Evolutionary conservation across 192 early-diverging fungal genomes (phyloP).

Genomic region (Dispira parvispora): DNA sequence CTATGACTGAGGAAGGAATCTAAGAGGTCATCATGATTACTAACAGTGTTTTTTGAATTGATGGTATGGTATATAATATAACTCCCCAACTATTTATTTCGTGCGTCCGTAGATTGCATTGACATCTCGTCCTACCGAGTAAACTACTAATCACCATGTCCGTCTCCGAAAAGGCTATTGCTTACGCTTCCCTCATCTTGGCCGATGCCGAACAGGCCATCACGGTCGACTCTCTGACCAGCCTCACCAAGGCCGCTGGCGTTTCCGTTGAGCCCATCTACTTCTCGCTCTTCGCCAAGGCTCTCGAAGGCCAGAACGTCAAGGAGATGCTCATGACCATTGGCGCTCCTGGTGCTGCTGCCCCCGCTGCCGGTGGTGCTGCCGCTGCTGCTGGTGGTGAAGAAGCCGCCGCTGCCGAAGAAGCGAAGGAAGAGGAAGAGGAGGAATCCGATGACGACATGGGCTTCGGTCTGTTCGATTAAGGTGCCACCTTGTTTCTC

Average conservation of each 20-base stretch:
- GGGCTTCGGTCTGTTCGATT: constrained; percentile 60
- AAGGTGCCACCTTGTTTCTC: constrained; percentile 10
- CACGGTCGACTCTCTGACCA: constrained; percentile 89
- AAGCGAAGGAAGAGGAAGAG: constrained; percentile 43
- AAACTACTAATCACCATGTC: constrained; percentile 23
- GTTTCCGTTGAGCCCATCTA: constrained; percentile 86
- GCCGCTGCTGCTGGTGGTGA: constrained; percentile 29
- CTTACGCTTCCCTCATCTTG: constrained; percentile 96
- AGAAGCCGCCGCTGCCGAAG: constrained; percentile 26
- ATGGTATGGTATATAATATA: neutral
- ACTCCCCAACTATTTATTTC: neutral
- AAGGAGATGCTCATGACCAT: constrained; percentile 79
- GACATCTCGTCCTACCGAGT: neutral
- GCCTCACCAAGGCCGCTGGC: constrained; percentile 83
- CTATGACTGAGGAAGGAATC: neutral
- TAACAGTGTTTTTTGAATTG: neutral
- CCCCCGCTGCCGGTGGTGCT: constrained; percentile 32
- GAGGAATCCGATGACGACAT: constrained; percentile 75
- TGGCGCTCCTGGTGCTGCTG: constrained; percentile 47
- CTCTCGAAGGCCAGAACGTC: constrained; percentile 85
- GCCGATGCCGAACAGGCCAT: constrained; percentile 93
- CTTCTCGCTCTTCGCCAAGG: constrained; percentile 95
- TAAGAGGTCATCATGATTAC: neutral
- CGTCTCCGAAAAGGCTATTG: constrained; percentile 71
- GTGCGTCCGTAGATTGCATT: too few relatives aligned